Base-by-base conservation (phyloP, 768 basidiomycete genomes). In the Termitomyces eurrhizus region DNA sequence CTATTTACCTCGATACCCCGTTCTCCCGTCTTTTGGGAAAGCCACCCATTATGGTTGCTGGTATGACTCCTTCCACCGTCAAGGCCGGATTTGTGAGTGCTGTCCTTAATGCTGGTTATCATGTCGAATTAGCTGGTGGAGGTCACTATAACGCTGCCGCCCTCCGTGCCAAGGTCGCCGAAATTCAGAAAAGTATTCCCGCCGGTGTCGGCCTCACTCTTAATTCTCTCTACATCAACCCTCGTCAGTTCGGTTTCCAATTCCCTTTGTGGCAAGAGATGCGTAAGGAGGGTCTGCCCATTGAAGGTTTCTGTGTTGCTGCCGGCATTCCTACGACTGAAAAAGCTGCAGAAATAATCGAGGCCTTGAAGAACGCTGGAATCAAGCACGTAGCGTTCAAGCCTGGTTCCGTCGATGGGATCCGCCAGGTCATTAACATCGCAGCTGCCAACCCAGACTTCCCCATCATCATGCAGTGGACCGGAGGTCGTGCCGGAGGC, bases 271-370 rank as follows among this genome's bases (percentile, higher is more conserved):
- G 97, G 97, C 92, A 95, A 72, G 93, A 97, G 75, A 91, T 99
- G 90, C 88, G 93, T 64, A 87, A 87, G 60, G 97, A 98, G 73
- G 96, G 96, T 58, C 77, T 95, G 3, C 97, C 97, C 13, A 81
- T 98, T 63, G 96, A 99, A 78, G 97, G 97, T n/a, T 96, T 99
- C 77, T 98, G 95, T 71, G 93, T 98, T 61, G 97, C 96, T 44
- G 97, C 97, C 50, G 97, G 96, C 69, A 92, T 99, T 66, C 97
- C 97, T 9, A 91, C 84, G 66, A 93, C 93, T 2, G 97, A 98
- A 76, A 99, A 98, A 76, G 95, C 96, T 2, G 88, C 88, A 48
- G 96, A 98, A 75, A 98, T 99, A 75, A 97, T 98, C 65, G 85
- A 80, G 14, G 92, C 88, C 3, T 78, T 99, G 52, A 83, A 83